phyloP scores from a whole-genome alignment of 805 yeast genomes.

The Kodamaea neixiangensis region DNA sequence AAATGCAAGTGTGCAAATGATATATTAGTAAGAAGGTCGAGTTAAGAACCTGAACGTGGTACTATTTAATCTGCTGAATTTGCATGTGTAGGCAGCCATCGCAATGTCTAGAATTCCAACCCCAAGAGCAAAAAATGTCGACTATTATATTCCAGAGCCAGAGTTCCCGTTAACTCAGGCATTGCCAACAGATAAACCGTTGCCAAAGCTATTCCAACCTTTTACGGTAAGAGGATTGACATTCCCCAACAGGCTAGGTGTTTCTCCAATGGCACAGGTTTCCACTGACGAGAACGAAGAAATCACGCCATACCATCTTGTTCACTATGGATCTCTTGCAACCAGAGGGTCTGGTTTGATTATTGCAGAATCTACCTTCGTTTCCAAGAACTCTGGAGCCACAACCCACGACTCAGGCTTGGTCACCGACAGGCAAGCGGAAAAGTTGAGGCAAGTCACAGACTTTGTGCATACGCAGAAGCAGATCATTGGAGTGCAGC shows the following conservation, averaged over 20 bases:
- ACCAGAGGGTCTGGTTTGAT: conserved; percentile 52
- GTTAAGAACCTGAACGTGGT: no score
- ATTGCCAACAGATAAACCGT: not conserved
- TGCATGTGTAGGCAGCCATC: no score
- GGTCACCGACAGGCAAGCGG: conserved; percentile 52
- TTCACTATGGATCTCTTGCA: conserved; percentile 51
- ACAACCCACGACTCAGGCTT: conserved; percentile 51
- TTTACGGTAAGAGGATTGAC: conserved; percentile 38
- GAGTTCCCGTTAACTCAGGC: conserved; percentile 1
- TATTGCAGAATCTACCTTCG: conserved; percentile 48
- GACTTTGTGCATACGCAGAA: conserved; percentile 49
- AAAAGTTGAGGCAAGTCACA: conserved; percentile 37
- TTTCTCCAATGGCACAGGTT: conserved; percentile 59
- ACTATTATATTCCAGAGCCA: conserved; percentile 11
- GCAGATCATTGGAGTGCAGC: conserved; percentile 51
- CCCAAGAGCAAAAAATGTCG: not conserved
- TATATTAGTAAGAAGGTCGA: no score
- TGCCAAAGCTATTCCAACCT: conserved; percentile 47
- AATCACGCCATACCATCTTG: conserved; percentile 48
- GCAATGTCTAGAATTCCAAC: not conserved
- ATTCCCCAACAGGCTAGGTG: conserved; percentile 53
- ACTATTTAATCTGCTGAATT: no score
- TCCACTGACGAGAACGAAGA: conserved; percentile 41
- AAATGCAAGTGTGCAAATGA: no score
- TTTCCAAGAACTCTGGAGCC: conserved; percentile 42